These are phyloP conservation scores for Aspergillus costaricaensis DNA, from an alignment of 2,329 filamentous ascomycete genomes.

Conservation along the genomic window DNA sequence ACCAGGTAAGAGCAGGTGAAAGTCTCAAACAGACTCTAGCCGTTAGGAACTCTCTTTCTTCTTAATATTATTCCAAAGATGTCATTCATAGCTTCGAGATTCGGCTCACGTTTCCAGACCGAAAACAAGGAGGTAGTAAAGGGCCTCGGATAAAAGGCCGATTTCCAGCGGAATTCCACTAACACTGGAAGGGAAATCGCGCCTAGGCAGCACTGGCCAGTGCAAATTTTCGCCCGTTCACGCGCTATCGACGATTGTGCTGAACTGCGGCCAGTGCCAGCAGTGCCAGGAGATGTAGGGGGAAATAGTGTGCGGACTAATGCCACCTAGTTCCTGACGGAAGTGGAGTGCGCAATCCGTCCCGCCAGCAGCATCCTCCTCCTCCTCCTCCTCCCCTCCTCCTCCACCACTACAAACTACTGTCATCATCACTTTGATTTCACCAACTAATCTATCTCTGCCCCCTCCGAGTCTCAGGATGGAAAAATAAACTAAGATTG, in stretches of 20 bases:
- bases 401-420: not conserved
- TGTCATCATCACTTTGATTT: not conserved
- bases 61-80: not conserved
- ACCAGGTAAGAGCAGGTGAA: not conserved
- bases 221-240: not conserved
- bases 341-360: constrained; percentile 6
- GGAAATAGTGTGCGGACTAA: constrained; percentile 14
- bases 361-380: constrained; percentile 8
- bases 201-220: not conserved
- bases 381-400: not conserved
- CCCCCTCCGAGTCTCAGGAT: not conserved
- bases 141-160: constrained; percentile 2
- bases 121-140: not conserved
- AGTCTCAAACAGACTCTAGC: constrained; percentile 8
- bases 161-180: not conserved
- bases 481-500: not conserved
- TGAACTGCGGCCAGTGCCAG: not conserved
- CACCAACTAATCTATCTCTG: not conserved
- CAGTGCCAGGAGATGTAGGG: not conserved
- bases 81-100: not conserved
- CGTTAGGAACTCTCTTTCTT: not conserved
- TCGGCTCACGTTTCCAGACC: not conserved
- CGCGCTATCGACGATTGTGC: constrained; percentile 1
- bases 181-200: constrained; percentile 8
- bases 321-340: constrained; percentile 5